phyloP scores from a whole-genome alignment of 2,329 filamentous ascomycete species.

The Fusarium sp. region DNA sequence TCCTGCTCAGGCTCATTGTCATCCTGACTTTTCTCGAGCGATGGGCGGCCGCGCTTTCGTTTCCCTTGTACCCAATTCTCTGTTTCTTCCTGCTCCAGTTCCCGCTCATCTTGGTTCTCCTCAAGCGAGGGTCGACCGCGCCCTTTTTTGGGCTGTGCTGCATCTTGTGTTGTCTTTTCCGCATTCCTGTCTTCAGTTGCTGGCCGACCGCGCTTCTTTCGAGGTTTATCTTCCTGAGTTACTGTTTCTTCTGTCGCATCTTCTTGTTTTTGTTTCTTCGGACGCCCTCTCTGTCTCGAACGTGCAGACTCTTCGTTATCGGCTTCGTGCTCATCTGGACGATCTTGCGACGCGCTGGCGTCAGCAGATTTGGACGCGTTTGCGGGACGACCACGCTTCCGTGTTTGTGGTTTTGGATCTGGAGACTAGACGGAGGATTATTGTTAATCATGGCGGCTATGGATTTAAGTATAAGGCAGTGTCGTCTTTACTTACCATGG shows the following conservation, averaged over 20 bases:
- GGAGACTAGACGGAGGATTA: conserved; percentile 34
- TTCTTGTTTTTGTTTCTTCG: conserved; percentile 17
- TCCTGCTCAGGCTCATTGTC: conserved; percentile 10
- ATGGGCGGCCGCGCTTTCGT: conserved; percentile 53
- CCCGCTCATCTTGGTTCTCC: conserved; percentile 14
- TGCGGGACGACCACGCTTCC: conserved; percentile 58
- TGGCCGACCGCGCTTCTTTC: conserved; percentile 48
- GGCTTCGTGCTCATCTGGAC: conserved; percentile 41
- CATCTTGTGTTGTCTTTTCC: conserved; percentile 22
- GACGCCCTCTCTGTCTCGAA: conserved; percentile 38
- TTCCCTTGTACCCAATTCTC: conserved; percentile 46
- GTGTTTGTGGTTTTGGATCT: conserved; percentile 51
- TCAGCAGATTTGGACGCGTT: conserved; percentile 54
- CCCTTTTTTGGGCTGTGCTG: conserved; percentile 50
- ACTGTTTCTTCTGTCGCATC: conserved; percentile 16
- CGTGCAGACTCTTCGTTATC: conserved; percentile 44
- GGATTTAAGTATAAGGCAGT: background rate
- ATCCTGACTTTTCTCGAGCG: conserved; percentile 36
- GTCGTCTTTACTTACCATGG: conserved; percentile 22
- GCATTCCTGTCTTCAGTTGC: conserved; percentile 35
- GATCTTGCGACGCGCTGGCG: conserved; percentile 44
- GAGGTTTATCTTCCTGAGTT: conserved; percentile 22
- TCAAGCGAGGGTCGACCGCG: conserved; percentile 51
- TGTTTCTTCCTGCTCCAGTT: conserved; percentile 6
- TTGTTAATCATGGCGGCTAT: background rate